Evolutionary conservation across 805 yeast genomes (phyloP), one percentile per base, ranked within the genome.

Genomic region (Pichia membranifaciens): DNA sequence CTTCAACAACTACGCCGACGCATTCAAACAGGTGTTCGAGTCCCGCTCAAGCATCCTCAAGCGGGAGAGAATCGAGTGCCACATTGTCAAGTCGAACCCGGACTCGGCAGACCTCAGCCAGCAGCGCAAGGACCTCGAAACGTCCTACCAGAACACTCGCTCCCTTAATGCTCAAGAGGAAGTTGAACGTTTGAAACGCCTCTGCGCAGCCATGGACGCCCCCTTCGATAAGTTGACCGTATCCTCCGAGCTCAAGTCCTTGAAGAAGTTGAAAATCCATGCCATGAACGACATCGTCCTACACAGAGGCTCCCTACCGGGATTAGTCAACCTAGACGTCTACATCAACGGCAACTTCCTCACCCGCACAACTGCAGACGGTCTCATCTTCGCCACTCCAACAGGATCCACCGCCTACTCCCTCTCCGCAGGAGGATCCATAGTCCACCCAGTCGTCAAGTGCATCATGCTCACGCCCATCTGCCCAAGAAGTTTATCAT

Each of bases 351-450:
- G 87, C 20, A 83, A 85, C 61, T 84, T 82, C 58, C 68, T 91
- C 45, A 91, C 98, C 7, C 78, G 90, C 45, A 89, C 96, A 4
- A 85, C 91, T 0, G 96, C 95, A 1, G 98, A 91, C 65, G 98
- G 98, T 34, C 75, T 90, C 8, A 78, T 82, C 5, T 72, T 88
- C 40, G 75, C 93, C 3, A 86, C 97, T 0, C 98, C 98, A 16
- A 90, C 97, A 0, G 98, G 98, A 0, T 87, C 96, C 9, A 90
- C 97, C 0, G 96, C 97, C 0, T 90, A 90, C 60, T 86, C 96
- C 0, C 69, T 90, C 44, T 78, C 87, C 25, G 79, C 95, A 1
- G 97, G 98, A 13, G 98, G 98, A 1, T 81, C 96, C 13, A 90
- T 90, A 50, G 91, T 87, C 1, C 95, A 90, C 54, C 97, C 98